Percentiles rank a stretch among this genome's conserved stretches.
Evolutionary conservation across 2,329 filamentous ascomycete genomes (phyloP).

Genomic region (Hypoxylon rubiginosum): DNA sequence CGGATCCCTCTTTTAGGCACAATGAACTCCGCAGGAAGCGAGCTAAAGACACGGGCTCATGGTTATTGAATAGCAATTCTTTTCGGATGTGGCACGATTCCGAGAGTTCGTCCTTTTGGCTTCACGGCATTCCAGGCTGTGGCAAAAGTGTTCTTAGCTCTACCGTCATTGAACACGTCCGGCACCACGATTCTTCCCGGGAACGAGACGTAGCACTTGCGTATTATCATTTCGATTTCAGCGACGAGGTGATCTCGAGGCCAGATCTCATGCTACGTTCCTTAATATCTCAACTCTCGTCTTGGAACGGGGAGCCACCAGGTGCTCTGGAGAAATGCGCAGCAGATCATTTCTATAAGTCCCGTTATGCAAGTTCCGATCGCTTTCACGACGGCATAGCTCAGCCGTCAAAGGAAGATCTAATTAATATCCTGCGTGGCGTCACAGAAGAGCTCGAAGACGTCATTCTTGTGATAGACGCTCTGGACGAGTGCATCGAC

Average conservation of each 20-base stretch:
- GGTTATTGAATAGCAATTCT: background rate
- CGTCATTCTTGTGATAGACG: background rate
- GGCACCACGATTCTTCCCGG: background rate
- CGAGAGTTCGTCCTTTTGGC: background rate
- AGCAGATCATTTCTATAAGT: background rate
- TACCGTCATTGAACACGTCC: background rate
- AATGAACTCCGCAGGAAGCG: background rate
- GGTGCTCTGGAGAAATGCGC: background rate
- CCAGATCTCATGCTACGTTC: background rate
- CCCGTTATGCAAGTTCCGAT: background rate
- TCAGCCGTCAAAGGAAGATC: background rate
- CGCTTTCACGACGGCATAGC: background rate
- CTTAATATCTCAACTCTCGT: background rate
- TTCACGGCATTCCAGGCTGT: background rate
- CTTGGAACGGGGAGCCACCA: background rate
- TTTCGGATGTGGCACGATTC: background rate
- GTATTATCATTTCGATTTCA: constrained; percentile 1
- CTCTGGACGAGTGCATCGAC: background rate
- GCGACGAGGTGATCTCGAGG: background rate
- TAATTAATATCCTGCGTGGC: constrained; percentile 2
- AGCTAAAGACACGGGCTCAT: background rate
- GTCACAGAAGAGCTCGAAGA: background rate
- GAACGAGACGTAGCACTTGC: background rate
- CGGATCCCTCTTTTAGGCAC: background rate
- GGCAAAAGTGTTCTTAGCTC: constrained; percentile 2